Evolutionary conservation across 495 filamentous ascomycete genomes (phyloP).

Genomic region (Oidiodendron maius): DNA sequence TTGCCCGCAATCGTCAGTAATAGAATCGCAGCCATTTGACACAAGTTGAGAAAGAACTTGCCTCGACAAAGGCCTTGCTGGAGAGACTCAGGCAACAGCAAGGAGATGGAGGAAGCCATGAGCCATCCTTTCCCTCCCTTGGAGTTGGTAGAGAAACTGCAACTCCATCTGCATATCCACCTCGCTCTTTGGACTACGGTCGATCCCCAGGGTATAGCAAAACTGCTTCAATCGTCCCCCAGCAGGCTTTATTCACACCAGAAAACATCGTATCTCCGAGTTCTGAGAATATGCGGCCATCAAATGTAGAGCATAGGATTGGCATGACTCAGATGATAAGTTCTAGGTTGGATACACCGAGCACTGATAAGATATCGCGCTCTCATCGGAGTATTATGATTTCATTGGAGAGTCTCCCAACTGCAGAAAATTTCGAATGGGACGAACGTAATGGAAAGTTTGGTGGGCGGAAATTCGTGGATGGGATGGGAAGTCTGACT

Average conservation of each 20-base stretch:
- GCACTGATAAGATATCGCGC: background rate
- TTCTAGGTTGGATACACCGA: background rate
- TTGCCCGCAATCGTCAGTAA: background rate
- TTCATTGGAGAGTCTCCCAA: slow-evolving; percentile 13
- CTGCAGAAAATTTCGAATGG: slow-evolving; percentile 19
- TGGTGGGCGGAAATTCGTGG: slow-evolving; percentile 24
- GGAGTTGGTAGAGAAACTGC: background rate
- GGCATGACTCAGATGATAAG: background rate
- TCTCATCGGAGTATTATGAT: background rate
- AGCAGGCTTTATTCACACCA: background rate
- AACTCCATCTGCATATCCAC: no score
- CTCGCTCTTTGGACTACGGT: no score
- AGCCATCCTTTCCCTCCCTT: background rate
- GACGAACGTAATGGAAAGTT: slow-evolving; percentile 11
- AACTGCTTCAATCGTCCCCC: background rate
- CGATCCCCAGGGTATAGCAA: no score
- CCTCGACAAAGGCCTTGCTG: slow-evolving; percentile 9
- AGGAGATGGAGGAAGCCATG: background rate
- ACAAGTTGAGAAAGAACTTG: slow-evolving; percentile 16
- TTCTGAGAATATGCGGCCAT: background rate
- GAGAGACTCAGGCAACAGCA: background rate
- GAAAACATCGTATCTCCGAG: background rate
- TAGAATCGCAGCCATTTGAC: slow-evolving; percentile 12
- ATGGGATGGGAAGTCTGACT: slow-evolving; percentile 49
- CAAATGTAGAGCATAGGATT: background rate